Percentiles rank a stretch among this genome's conserved stretches.
These are phyloP conservation scores for Luzula sylvatica DNA, from an alignment of 176 grass and related monocot genomes.

Conservation along the genomic window DNA sequence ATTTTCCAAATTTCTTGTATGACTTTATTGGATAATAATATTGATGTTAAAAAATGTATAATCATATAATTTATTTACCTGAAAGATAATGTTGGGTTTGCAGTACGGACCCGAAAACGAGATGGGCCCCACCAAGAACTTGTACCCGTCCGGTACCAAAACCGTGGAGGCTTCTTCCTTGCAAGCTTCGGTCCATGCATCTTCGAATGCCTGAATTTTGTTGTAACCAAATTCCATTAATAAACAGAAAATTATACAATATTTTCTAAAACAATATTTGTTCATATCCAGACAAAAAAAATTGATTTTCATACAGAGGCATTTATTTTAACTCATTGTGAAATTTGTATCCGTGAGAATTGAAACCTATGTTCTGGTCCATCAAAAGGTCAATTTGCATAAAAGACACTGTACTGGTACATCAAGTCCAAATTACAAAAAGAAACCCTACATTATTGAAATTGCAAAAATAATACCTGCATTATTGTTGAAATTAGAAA, in stretches of 20 bases:
- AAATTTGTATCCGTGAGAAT: too few species aligned
- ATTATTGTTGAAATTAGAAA: too few species aligned
- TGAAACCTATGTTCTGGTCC: too few species aligned
- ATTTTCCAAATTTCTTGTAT: not conserved
- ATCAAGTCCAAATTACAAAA: too few species aligned
- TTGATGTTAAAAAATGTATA: not conserved
- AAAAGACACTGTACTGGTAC: too few species aligned
- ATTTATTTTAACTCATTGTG: too few species aligned
- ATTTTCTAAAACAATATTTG: too few species aligned
- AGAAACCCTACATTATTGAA: too few species aligned
- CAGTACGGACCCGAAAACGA: conserved; percentile 93
- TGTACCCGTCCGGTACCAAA: conserved; percentile 44
- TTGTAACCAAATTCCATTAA: not conserved
- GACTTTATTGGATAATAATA: not conserved
- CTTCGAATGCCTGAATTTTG: conserved; percentile 68
- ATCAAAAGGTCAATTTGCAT: too few species aligned
- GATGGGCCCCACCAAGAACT: conserved; percentile 89
- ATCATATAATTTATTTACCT: conserved; percentile 34
- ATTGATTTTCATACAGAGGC: too few species aligned
- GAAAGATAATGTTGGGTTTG: conserved; percentile 86
- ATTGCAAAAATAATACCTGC: too few species aligned
- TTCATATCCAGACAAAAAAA: too few species aligned
- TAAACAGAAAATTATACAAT: not conserved
- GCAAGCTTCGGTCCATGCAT: conserved; percentile 79
- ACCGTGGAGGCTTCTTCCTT: conserved; percentile 67